Base-by-base conservation (phyloP, 345 rosid species). In the Corymbia maculata region DNA sequence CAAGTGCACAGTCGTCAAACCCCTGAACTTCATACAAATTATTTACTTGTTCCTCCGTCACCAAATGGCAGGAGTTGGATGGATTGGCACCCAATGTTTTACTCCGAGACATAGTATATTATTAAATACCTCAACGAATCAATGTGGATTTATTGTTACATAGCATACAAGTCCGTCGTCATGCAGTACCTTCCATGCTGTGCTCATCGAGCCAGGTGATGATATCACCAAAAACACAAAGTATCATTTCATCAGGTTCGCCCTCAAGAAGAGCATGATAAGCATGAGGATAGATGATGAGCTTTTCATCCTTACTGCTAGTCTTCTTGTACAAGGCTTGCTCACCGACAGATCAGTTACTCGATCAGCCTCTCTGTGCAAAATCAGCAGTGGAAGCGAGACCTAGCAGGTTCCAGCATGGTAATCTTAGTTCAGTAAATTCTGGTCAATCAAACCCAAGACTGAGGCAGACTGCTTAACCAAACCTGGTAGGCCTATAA, bases 321-420 rank as follows among this genome's bases (percentile, higher is more conserved):
- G 99, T 97, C 92, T 95, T 96, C 93, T 95, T 92, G 26, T 95
- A 93, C 90, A 98, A 91, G 51, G 94, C 94, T 91, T 94, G 95
- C 99, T 98, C 88, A 97, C 98, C 0, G 98, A 94, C 6, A 98
- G 99, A 90, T 98, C 99, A 1, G 99, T 98, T 79, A 98, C 95
- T 13, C 52, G 88, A 86, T 98, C 99, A 49, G 93, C 93, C 90
- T 96, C 99, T 51, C 99, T 99, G 30, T 98, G 99, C 79, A 98
- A 90, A 64, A 97, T 94, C 90, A 97, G 89, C 64, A 98, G 86
- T 5, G 99, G 98, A 87, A 98, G 89, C 51, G 98, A 94, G 86
- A 97, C 95, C 99, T 98, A 44, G 88, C 30, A 88, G 79, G 75
- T 84, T 70, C 55, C 50, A 90, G 50, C 70, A 32, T 42, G 22